Evolutionary conservation across 2,329 filamentous ascomycete genomes (phyloP), one percentile per base, ranked within the genome.

Genomic region (Ophiosphaerella korrae): DNA sequence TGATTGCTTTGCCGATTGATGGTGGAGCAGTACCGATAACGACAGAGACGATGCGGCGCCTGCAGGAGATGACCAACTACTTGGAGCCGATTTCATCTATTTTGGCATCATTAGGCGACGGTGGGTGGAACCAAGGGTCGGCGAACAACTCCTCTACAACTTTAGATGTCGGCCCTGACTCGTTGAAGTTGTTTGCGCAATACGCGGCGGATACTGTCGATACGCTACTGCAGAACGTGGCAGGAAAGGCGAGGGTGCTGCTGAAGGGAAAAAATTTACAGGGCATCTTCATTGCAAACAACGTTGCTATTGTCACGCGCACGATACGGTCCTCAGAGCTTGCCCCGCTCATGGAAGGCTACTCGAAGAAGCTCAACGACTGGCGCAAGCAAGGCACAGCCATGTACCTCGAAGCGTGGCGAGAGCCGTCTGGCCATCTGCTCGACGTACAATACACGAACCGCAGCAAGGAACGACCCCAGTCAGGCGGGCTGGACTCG

Each of bases 361-460:
- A 87, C 56, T 77, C 84, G 46, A 85, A 84, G 43, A 86, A 88
- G 52, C 80, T 96, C 14, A 92, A 96, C 24, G 81, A 81, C 42
- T 97, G 90, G 89, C 88, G 90, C 59, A 97, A 97, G 77, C 91
- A 90, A 69, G 89, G 90, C 8, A 89, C 88, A 3, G 83, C 84
- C 41, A 82, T 88, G 52, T 99, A 97, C 72, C 84, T 91, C 8
- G 89, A 94, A 50, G 84, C 89, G 18, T 97, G 92, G 87, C 90
- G 89, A 60, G 93, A 97, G 66, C 85, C 92, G 5, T 93, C 90
- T 1, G 84, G 88, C 33, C 85, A 91, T 66, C 83, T 97, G 5
- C 87, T 76, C n/a, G 94, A 97, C 70, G 90, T 93, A 14, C 92
- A 95, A 59, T 92, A 96, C 75, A 97, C 93, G 0, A 94, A 87